Evolutionary conservation across 371 early-diverging fungal species (phyloP).

Genomic region (Mortierella sp.): DNA sequence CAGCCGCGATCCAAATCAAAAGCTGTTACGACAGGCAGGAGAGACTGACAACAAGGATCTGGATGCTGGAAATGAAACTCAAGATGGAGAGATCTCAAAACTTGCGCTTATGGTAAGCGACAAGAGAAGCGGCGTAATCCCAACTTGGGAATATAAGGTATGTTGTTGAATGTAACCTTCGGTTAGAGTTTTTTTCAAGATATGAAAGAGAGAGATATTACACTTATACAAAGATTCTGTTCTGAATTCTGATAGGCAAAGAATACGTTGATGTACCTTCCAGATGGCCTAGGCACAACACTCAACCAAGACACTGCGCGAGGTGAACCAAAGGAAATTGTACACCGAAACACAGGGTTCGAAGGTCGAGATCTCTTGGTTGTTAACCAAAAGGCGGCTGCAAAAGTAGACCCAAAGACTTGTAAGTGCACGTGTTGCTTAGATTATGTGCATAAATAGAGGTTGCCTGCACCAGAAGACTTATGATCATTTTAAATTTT

Average conservation of each 20-base stretch:
- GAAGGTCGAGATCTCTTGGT: conserved; percentile 45
- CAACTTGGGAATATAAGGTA: conserved; percentile 56
- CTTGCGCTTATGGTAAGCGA: conserved; percentile 27
- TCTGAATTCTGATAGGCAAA: conserved; percentile 33
- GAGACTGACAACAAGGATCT: conserved; percentile 8
- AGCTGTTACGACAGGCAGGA: conserved; percentile 25
- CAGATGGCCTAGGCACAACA: conserved; percentile 50
- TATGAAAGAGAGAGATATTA: not conserved
- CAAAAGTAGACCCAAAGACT: conserved; percentile 34
- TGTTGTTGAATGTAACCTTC: not conserved
- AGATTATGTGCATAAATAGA: not conserved
- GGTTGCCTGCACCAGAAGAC: not conserved
- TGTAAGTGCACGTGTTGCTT: conserved; percentile 24
- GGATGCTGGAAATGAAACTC: not conserved
- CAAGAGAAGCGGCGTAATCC: conserved; percentile 24
- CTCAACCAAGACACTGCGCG: conserved; percentile 20
- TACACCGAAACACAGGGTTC: conserved; percentile 46
- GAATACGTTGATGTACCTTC: conserved; percentile 56
- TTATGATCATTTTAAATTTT: not conserved
- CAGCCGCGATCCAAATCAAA: conserved; percentile 7
- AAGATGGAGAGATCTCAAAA: conserved; percentile 6
- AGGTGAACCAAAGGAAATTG: conserved; percentile 48
- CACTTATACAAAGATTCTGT: not conserved
- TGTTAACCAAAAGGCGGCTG: conserved; percentile 45
- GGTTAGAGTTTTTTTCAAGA: no score